These are phyloP conservation scores for Populus hybrid DNA, from an alignment of 441 rosid genomes.

Conservation along the genomic window DNA sequence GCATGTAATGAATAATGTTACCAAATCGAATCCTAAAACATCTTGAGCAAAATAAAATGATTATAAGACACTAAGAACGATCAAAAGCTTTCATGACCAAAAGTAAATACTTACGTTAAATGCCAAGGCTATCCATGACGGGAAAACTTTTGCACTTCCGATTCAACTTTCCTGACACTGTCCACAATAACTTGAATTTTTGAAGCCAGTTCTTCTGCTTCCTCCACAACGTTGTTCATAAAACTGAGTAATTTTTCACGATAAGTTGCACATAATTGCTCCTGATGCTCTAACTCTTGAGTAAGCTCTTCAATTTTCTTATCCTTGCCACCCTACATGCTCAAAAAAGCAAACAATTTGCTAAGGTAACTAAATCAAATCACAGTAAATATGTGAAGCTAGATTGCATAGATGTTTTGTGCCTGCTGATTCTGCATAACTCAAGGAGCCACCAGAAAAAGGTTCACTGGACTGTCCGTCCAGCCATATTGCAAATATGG, in stretches of 20 bases:
- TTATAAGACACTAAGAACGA: slow-evolving; percentile 20
- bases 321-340: slow-evolving; percentile 64
- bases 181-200: slow-evolving; percentile 55
- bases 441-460: background rate
- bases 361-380: background rate
- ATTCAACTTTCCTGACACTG: slow-evolving; percentile 53
- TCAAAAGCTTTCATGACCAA: background rate
- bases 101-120: background rate
- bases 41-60: slow-evolving; percentile 14
- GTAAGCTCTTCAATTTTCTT: slow-evolving; percentile 64
- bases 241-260: slow-evolving; percentile 55
- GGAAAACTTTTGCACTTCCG: slow-evolving; percentile 36
- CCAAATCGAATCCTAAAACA: slow-evolving; percentile 9
- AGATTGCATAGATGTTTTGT: background rate
- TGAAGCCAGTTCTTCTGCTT: slow-evolving; percentile 58
- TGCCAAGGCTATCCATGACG: slow-evolving; percentile 31
- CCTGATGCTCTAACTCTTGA: slow-evolving; percentile 54
- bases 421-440: background rate
- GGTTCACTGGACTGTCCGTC: background rate
- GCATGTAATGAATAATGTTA: slow-evolving; percentile 14
- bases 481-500: background rate
- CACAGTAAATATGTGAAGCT: background rate
- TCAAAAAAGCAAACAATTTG: slow-evolving; percentile 1
- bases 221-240: slow-evolving; percentile 57
- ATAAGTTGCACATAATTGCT: slow-evolving; percentile 49